A percentile compares a stretch with the other conserved stretches of the same genome.
phyloP scores from a whole-genome alignment of 139 green algal genomes.

The Coccomyxa sp. region DNA sequence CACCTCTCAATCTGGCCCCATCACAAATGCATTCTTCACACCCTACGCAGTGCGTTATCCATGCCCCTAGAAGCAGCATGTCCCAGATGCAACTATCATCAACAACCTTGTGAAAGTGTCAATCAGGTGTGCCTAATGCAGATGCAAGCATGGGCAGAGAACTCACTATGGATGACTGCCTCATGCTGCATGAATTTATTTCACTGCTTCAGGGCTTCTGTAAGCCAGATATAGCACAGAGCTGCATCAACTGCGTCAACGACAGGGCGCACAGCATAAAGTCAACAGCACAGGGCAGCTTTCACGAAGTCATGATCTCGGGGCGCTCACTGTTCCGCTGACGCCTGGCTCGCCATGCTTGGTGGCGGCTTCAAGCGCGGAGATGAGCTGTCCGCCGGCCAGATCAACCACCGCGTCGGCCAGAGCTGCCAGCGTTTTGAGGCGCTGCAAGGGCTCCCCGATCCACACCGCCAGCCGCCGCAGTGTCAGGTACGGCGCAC shows the following conservation, averaged over 20 bases:
- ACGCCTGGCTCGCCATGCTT: constrained; percentile 77
- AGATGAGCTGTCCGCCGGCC: constrained; percentile 64
- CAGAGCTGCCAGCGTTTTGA: constrained; percentile 76
- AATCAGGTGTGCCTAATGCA: too few species aligned
- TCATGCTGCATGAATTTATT: too few species aligned
- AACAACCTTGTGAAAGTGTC: too few species aligned
- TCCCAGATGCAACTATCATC: too few species aligned
- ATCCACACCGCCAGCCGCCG: constrained; percentile 83
- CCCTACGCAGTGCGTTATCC: too few species aligned
- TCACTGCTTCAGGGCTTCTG: too few species aligned
- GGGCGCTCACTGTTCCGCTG: constrained; percentile 7
- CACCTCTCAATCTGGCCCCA: constrained; percentile 18
- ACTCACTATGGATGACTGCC: too few species aligned
- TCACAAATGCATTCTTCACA: too few species aligned
- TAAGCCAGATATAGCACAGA: too few species aligned
- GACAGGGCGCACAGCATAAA: not conserved
- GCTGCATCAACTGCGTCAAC: too few species aligned
- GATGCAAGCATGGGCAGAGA: too few species aligned
- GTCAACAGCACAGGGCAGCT: not conserved
- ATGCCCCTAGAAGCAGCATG: too few species aligned
- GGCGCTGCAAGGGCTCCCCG: constrained; percentile 63
- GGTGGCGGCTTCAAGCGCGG: constrained; percentile 40
- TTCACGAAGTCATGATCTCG: not conserved
- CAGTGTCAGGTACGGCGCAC: constrained; percentile 67
- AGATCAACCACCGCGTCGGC: constrained; percentile 40